A percentile compares a stretch with the other conserved stretches of the same genome.
phyloP scores from a whole-genome alignment of 306 rosid species.

The Carpinus viminea region DNA sequence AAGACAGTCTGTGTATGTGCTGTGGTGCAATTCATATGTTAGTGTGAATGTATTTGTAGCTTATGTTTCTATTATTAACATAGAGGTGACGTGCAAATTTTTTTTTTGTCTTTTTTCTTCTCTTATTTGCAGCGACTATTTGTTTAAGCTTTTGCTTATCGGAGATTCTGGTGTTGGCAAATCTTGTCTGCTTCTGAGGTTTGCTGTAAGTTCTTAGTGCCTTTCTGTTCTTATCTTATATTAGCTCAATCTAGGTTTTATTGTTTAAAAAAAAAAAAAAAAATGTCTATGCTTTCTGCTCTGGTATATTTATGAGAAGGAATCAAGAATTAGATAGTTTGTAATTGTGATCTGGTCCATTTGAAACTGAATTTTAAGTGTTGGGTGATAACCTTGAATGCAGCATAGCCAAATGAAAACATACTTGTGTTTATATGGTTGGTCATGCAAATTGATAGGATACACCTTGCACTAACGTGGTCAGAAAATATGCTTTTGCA shows the following conservation, averaged over 20 bases:
- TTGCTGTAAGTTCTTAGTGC: conserved; percentile 76
- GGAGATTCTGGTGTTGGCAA: conserved; percentile 99
- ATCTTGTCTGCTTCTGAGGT: conserved; percentile 98
- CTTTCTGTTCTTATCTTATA: neutral
- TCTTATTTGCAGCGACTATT: conserved; percentile 69
- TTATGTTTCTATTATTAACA: neutral
- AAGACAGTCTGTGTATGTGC: neutral
- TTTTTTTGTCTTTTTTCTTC: conserved; percentile 12
- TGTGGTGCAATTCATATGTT: neutral
- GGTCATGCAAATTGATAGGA: neutral
- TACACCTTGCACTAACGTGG: neutral
- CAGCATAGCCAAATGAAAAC: neutral
- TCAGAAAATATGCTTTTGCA: neutral
- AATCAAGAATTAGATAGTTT: neutral
- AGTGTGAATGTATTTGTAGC: neutral
- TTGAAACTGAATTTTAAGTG: neutral
- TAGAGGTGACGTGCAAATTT: neutral
- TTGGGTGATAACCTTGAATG: neutral
- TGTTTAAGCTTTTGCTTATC: conserved; percentile 94
- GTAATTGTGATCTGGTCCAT: neutral
- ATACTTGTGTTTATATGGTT: neutral
- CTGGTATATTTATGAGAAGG: neutral
- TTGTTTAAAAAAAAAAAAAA: neutral
- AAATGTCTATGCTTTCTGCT: neutral
- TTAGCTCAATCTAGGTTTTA: neutral